Percentiles rank a stretch among this genome's conserved stretches.
These are phyloP conservation scores for Sporothrix dimorphospora DNA, from an alignment of 2,329 filamentous ascomycete genomes.

Conservation along the genomic window DNA sequence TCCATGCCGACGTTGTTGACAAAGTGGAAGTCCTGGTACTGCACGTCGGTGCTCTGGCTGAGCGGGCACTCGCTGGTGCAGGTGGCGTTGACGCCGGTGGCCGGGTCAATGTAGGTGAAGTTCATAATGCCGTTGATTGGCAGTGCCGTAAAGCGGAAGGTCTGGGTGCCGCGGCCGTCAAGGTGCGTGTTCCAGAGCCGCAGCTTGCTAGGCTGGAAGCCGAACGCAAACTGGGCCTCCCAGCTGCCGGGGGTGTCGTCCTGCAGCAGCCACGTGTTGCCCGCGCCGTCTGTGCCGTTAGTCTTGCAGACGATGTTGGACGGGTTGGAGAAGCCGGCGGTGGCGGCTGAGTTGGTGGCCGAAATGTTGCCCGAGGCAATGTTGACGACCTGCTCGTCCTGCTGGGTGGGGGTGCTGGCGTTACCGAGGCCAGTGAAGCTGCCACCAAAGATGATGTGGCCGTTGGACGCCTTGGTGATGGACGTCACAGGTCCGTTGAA, in stretches of 20 bases:
- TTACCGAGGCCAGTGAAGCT: conserved; percentile 88
- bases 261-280: conserved; percentile 79
- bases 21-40: conserved; percentile 88
- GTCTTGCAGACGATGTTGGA: conserved; percentile 82
- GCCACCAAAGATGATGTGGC: conserved; percentile 90
- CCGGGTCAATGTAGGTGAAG: conserved; percentile 82
- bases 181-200: conserved; percentile 85
- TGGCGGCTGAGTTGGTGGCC: conserved; percentile 63
- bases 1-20: conserved; percentile 89
- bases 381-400: conserved; percentile 80
- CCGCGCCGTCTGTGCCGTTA: conserved; percentile 65
- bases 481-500: conserved; percentile 92
- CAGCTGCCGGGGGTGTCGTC: conserved; percentile 79
- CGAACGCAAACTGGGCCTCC: conserved; percentile 80
- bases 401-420: conserved; percentile 66
- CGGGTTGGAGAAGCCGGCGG: conserved; percentile 71
- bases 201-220: conserved; percentile 84
- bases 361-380: conserved; percentile 76
- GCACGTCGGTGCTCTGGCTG: conserved; percentile 65
- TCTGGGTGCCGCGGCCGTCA: conserved; percentile 83
- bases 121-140: conserved; percentile 95
- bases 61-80: conserved; percentile 89
- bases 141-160: conserved; percentile 82
- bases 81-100: conserved; percentile 64
- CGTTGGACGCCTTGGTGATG: conserved; percentile 77